Evolutionary conservation across 2,329 filamentous ascomycete species (phyloP), one percentile per base, ranked within the genome.

Genomic region (Hypoxylon sp.): DNA sequence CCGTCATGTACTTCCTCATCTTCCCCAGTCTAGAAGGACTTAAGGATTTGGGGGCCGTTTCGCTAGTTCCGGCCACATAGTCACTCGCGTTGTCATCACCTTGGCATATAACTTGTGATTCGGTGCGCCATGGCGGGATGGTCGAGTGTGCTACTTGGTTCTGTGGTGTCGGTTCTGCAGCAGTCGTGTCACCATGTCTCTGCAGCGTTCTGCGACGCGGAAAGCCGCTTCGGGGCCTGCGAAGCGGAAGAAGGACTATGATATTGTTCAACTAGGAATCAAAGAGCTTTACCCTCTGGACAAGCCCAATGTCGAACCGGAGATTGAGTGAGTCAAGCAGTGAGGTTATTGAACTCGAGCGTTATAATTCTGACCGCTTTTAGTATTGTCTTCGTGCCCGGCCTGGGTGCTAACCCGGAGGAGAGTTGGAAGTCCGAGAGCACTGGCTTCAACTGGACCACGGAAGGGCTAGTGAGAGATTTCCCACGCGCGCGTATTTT

Each of bases 351-450:
- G 6, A 5, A 46, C 44, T 29, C 59, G 42, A 2, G 46, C 17
- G 10, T 37, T n/a, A 15, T 21, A 4, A 8, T 50, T 37, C 69
- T 74, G 54, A 76, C 27, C 27, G 2, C n/a, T 46, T 32, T n/a
- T 58, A 74, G 80, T 47, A 82, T 83, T 32, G 79, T 83, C 1
- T 80, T 82, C 11, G 80, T 83, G 0, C 80, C 81, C 1, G 81
- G 81, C 1, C 65, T 83, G 11, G 81, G 79, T 1, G 80, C 81
- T 6, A 70, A 81, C 54, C 81, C 81, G 1, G 74, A 79, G 24
- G 72, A 79, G 1, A 82, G 81, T 55, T 83, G 80, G 77, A 79
- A 76, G 56, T 82, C 80, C 1, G 74, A 74, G 24, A 76, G 68
- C 10, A 79, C 78, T 0, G 74, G 75, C 11, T 83, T 82, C 54